These are phyloP conservation scores for Pestalotiopsis sp. DNA, from an alignment of 2,329 filamentous ascomycete species.

Conservation along the genomic window DNA sequence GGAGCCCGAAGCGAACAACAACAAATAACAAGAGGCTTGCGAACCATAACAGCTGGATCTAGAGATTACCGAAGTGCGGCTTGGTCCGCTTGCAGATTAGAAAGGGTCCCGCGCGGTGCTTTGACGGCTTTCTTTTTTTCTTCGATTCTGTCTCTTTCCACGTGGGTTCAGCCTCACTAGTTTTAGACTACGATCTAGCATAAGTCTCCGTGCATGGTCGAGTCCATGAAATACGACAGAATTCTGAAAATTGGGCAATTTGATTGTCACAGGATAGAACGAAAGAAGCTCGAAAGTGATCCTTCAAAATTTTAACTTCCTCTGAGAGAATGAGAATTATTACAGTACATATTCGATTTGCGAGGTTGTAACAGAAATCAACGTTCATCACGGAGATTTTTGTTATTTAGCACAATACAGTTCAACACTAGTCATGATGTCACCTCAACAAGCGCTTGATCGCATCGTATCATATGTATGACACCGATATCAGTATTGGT, in stretches of 20 bases:
- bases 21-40: background rate
- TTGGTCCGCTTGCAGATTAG: background rate
- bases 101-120: background rate
- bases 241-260: no score
- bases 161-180: background rate
- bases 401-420: no score
- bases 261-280: no score
- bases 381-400: no score
- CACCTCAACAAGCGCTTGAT: background rate
- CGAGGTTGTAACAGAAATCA: no score
- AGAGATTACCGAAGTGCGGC: background rate
- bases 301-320: no score
- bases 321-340: no score
- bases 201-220: background rate
- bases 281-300: no score
- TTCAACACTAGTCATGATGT: background rate
- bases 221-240: no score
- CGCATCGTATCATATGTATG: background rate
- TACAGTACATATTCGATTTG: no score
- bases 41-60: background rate
- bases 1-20: background rate
- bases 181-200: background rate
- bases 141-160: background rate
- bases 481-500: background rate
- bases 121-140: background rate